Conservation (phyloP, 2,329 filamentous ascomycete genomes). For the Nakataea oryzae region DNA sequence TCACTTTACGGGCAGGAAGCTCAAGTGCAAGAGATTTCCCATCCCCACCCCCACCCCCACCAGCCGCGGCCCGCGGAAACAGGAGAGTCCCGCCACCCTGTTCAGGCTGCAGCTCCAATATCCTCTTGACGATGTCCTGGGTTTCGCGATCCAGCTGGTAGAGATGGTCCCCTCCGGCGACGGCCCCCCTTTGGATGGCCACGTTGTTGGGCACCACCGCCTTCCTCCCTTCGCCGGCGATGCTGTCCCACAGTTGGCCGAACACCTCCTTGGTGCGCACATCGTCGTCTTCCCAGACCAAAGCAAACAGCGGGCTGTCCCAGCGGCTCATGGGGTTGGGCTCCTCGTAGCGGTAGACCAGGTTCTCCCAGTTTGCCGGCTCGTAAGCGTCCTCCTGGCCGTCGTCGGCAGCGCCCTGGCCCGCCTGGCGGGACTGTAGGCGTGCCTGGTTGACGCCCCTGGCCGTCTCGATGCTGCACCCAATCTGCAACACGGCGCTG, state of each 20-base stretch:
- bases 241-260: conserved; percentile 63
- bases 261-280: conserved; percentile 45
- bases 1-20: conserved; percentile 55
- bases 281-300: conserved; percentile 64
- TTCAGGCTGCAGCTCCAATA: conserved; percentile 60
- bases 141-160: conserved; percentile 73
- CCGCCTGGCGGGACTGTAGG: conserved; percentile 22
- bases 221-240: conserved; percentile 52
- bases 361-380: conserved; percentile 60
- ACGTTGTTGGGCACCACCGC: conserved; percentile 64
- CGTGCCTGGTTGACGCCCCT: conserved; percentile 49
- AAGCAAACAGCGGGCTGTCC: conserved; percentile 74
- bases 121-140: conserved; percentile 61
- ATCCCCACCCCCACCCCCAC: conserved; percentile 22
- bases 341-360: conserved; percentile 76
- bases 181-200: conserved; percentile 52
- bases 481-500: conserved; percentile 62
- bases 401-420: neutral
- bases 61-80: conserved; percentile 25
- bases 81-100: conserved; percentile 41
- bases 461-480: conserved; percentile 42
- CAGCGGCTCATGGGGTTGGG: conserved; percentile 77
- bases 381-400: conserved; percentile 33
- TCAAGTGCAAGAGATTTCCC: conserved; percentile 51
- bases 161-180: conserved; percentile 63